These are phyloP conservation scores for Coniferiporia weirii DNA, from an alignment of 1,284 basidiomycete genomes.

Conservation along the genomic window DNA sequence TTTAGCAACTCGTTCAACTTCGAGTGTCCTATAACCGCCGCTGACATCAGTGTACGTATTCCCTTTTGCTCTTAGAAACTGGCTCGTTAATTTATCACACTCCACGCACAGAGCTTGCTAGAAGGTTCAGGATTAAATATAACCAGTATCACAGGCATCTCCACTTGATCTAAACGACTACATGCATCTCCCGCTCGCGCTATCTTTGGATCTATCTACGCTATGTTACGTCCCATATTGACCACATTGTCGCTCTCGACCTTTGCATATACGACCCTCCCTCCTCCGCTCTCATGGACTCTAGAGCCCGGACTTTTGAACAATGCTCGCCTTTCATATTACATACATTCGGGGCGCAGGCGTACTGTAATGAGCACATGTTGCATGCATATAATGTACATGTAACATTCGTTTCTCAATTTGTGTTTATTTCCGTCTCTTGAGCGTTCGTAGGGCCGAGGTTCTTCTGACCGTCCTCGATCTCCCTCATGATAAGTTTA, in stretches of 20 bases:
- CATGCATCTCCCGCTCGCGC: neutral
- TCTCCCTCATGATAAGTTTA: conserved; percentile 22
- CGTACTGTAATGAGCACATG: neutral
- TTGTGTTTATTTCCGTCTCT: neutral
- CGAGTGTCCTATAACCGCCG: conserved; percentile 52
- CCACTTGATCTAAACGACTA: neutral
- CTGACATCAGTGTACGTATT: conserved; percentile 10
- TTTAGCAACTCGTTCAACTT: conserved; percentile 65
- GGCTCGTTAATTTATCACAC: neutral
- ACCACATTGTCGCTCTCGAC: neutral
- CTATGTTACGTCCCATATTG: neutral
- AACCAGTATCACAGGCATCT: conserved; percentile 5
- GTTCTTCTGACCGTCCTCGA: conserved; percentile 24
- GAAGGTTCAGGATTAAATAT: conserved; percentile 15
- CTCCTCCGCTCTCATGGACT: neutral
- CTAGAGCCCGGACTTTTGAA: neutral
- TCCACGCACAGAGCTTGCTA: conserved; percentile 7
- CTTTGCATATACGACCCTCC: neutral
- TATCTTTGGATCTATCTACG: neutral
- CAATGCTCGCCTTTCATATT: neutral
- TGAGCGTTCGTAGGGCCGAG: neutral
- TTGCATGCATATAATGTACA: neutral
- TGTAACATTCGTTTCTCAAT: neutral
- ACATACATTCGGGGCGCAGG: neutral
- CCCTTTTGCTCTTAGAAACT: neutral